Percentiles rank a stretch among this genome's conserved stretches.
Evolutionary conservation across 768 basidiomycete genomes (phyloP).

Genomic region (Mycena maculata): DNA sequence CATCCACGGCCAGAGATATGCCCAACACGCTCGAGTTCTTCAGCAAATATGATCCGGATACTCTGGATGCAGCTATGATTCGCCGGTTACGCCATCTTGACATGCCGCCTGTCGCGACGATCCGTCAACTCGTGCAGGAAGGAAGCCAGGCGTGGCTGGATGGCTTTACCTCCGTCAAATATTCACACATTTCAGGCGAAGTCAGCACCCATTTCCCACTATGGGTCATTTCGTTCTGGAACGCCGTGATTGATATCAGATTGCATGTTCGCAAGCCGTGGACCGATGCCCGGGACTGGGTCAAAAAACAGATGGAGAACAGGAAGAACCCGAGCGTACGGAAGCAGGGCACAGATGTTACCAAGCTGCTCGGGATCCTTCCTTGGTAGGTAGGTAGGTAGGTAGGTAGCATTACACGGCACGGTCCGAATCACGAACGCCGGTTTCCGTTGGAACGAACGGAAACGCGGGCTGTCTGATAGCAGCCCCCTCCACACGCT

Average conservation of each 20-base stretch:
- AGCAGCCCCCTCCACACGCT: background rate
- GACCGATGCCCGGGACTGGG: conserved; percentile 1
- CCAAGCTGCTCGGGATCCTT: background rate
- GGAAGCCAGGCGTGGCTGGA: conserved; percentile 12
- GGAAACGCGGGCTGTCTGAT: conserved; percentile 17
- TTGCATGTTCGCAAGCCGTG: background rate
- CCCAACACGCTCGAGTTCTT: background rate
- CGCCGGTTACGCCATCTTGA: conserved; percentile 3
- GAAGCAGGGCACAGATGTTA: background rate
- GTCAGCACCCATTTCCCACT: background rate
- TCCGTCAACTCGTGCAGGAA: background rate
- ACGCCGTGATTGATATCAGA: background rate
- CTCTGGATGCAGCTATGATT: background rate
- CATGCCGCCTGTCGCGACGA: conserved; percentile 1
- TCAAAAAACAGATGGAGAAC: conserved; percentile 1
- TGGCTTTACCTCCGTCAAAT: conserved; percentile 10
- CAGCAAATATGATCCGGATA: background rate
- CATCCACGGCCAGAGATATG: background rate
- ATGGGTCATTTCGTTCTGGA: conserved; percentile 15
- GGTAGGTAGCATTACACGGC: too few species aligned
- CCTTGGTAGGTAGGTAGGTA: too few species aligned
- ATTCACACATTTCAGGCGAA: conserved; percentile 1
- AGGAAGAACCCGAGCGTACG: background rate
- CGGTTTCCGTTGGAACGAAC: conserved; percentile 13
- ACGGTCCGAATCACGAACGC: too few species aligned